Conservation (phyloP, 2,329 filamentous ascomycete genomes). For the Graphium sp. region DNA sequence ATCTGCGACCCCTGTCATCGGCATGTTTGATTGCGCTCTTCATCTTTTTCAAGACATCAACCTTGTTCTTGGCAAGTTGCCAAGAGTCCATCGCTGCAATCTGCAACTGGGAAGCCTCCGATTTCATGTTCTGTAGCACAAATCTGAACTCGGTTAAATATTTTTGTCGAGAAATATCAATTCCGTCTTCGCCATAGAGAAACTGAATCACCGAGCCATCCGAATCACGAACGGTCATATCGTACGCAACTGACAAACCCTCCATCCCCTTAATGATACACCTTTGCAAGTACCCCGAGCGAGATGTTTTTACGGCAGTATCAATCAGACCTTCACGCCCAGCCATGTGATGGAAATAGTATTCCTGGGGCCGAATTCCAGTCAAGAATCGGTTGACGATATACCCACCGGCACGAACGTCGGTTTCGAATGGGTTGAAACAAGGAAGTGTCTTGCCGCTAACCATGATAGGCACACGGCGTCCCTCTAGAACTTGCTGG, state of each 20-base stretch:
- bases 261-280: slow-evolving; percentile 99
- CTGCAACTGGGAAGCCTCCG: slow-evolving; percentile 60
- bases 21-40: slow-evolving; percentile 67
- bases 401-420: slow-evolving; percentile 80
- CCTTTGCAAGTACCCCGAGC: slow-evolving; percentile 89
- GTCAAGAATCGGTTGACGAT: slow-evolving; percentile 95
- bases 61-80: slow-evolving; percentile 31
- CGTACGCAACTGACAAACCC: slow-evolving; percentile 79
- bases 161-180: slow-evolving; percentile 88
- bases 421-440: slow-evolving; percentile 82
- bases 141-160: slow-evolving; percentile 86
- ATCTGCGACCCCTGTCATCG: slow-evolving; percentile 34
- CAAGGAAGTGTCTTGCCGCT: slow-evolving; percentile 92
- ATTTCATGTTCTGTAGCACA: slow-evolving; percentile 69
- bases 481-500: slow-evolving; percentile 89
- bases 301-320: slow-evolving; percentile 94
- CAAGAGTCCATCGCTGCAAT: slow-evolving; percentile 35
- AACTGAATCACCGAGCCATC: slow-evolving; percentile 92
- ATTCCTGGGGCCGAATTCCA: slow-evolving; percentile 90
- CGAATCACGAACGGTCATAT: slow-evolving; percentile 83
- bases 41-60: slow-evolving; percentile 56
- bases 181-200: slow-evolving; percentile 87
- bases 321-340: slow-evolving; percentile 96
- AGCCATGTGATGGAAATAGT: slow-evolving; percentile 99
- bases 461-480: slow-evolving; percentile 91